Evolutionary conservation across 306 rosid species (phyloP), one percentile per base, ranked within the genome.

Genomic region (Vicia villosa): DNA sequence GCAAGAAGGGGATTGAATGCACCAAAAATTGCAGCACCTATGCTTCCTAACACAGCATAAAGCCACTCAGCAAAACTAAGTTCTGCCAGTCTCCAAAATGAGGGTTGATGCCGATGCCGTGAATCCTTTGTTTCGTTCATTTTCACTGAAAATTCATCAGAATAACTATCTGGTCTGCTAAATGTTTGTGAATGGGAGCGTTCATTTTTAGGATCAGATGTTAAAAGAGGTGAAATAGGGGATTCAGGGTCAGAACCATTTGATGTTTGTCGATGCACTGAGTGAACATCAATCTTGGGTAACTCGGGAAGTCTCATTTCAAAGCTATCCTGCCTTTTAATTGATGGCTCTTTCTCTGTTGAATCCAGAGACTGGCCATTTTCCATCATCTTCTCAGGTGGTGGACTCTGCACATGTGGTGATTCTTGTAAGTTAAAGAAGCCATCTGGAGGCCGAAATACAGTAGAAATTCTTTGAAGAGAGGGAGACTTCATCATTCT

Each of bases 51-150:
- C 51, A 91, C 91, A 28, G 99, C 99, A 85, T 95, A 95, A 76
- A 95, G 95, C 97, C 97, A 95, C 84, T 95, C 99, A 6, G 99
- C 90, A 83, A 95, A 77, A 82, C 97, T 91, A 77, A 95, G 99
- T 77, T 89, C 87, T 58, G 92, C 99, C 59, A 95, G 92, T 77
- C 97, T 95, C 97, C 99, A 89, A 72, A 95, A 63, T 38, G 97
- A 89, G 45, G 99, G 99, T 45, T 88, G 85, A 77, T 85, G 76
- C 66, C 80, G 87, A 78, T 83, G 77, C 72, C 65, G 70, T 24
- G 70, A n/a, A 79, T 77, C 84, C 57, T 82, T 91, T 66, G 60
- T 66, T 66, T 76, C 89, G 59, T 69, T 81, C 68, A 66, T 55
- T 72, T 86, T 86, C 46, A 78, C 76, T 0, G 85, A 84, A 75